Evolutionary conservation across 805 yeast genomes (phyloP).

Genomic region (Komagataella phaffii): DNA sequence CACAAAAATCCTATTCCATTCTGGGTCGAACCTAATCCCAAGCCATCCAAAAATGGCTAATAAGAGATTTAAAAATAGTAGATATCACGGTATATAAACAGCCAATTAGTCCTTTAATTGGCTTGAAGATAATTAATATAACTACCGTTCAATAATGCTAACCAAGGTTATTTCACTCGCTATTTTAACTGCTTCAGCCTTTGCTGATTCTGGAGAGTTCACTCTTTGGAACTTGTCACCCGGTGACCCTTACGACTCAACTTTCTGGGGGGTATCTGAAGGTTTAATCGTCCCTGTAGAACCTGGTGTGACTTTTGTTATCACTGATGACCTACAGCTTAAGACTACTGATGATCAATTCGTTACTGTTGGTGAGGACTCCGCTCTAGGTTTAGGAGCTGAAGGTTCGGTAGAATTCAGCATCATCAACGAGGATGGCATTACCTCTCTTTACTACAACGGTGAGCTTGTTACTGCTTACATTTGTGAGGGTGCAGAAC

Average conservation of each 20-base stretch:
- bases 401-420: not conserved
- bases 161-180: not conserved
- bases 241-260: not conserved
- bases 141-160: not conserved
- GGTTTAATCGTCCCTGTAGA: not conserved
- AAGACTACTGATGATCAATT: not conserved
- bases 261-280: not conserved
- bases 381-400: not conserved
- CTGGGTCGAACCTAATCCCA: not conserved
- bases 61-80: not conserved
- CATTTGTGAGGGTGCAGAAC: not conserved
- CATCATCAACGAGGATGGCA: not conserved
- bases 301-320: not conserved
- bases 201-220: not conserved
- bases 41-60: not conserved
- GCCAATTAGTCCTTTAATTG: not conserved
- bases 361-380: not conserved
- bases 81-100: not conserved
- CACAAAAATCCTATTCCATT: not conserved
- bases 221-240: not conserved
- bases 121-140: too few species aligned
- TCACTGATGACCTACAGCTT: not conserved
- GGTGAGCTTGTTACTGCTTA: not conserved
- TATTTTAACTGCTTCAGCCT: not conserved
- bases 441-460: not conserved